Evolutionary conservation across 2,329 filamentous ascomycete species (phyloP).

Genomic region (Fusarium keratoplasticum): DNA sequence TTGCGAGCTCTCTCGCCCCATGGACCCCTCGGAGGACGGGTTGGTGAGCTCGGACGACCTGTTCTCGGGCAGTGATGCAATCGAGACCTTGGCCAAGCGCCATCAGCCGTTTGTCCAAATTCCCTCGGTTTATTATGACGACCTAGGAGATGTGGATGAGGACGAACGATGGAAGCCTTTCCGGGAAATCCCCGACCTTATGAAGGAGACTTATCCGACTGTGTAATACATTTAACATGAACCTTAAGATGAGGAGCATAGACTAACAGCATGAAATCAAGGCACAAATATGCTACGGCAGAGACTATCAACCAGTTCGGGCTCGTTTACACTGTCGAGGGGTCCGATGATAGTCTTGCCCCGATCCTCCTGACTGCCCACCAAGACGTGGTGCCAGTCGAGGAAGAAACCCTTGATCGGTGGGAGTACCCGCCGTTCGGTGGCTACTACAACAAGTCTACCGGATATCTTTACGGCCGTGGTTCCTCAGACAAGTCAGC

Average conservation of each 20-base stretch:
- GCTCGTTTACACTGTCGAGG: conserved; percentile 68
- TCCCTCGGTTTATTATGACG: conserved; percentile 64
- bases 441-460: conserved; percentile 46
- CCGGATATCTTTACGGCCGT: conserved; percentile 53
- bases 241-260: neutral
- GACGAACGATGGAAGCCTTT: conserved; percentile 66
- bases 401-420: conserved; percentile 49
- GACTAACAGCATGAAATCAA: conserved; percentile 13
- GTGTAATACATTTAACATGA: conserved; percentile 47
- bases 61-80: conserved; percentile 44
- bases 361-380: conserved; percentile 54
- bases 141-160: conserved; percentile 61
- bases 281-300: conserved; percentile 54
- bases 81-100: conserved; percentile 55
- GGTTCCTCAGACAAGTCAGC: conserved; percentile 54
- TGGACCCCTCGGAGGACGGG: conserved; percentile 45
- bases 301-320: conserved; percentile 71
- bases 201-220: conserved; percentile 60
- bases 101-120: conserved; percentile 65
- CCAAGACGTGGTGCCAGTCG: conserved; percentile 56
- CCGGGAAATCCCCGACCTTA: conserved; percentile 57
- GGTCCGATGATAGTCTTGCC: conserved; percentile 59
- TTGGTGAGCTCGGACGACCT: conserved; percentile 42
- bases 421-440: conserved; percentile 56
- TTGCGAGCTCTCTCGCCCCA: conserved; percentile 45